phyloP scores from a whole-genome alignment of 176 grass and related monocot species.

The Oropetium thomaeum region DNA sequence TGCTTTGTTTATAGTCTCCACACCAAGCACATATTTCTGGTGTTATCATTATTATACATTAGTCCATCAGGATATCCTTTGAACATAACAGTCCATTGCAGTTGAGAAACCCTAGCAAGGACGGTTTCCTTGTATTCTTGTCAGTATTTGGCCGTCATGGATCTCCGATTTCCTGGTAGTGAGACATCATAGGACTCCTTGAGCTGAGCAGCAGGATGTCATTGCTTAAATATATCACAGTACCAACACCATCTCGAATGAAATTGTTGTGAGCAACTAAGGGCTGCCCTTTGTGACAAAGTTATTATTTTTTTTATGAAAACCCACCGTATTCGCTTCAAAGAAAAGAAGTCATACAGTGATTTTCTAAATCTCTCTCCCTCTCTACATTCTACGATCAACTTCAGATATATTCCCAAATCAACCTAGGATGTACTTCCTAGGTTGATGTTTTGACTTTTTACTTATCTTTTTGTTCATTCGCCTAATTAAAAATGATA shows the following conservation, averaged over 20 bases:
- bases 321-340: no score
- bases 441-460: no score
- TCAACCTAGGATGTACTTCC: not conserved
- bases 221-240: constrained; percentile 23
- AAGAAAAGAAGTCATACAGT: not conserved
- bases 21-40: not conserved
- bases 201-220: not conserved
- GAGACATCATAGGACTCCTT: no score
- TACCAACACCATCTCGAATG: not conserved
- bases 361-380: not conserved
- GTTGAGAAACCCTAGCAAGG: constrained; percentile 24
- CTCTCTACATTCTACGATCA: not conserved
- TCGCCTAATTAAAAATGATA: no score
- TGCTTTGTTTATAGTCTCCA: not conserved
- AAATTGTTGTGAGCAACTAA: constrained; percentile 18
- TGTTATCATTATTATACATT: not conserved
- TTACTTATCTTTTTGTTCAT: no score
- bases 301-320: not conserved
- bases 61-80: not conserved
- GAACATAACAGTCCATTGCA: not conserved
- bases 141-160: no score
- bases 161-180: no score
- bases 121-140: no score
- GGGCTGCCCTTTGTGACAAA: constrained; percentile 16
- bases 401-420: not conserved